Evolutionary conservation across 352 stramenopile species (phyloP), one percentile per base, ranked within the genome.

Genomic region (Phytopythium boreale): DNA sequence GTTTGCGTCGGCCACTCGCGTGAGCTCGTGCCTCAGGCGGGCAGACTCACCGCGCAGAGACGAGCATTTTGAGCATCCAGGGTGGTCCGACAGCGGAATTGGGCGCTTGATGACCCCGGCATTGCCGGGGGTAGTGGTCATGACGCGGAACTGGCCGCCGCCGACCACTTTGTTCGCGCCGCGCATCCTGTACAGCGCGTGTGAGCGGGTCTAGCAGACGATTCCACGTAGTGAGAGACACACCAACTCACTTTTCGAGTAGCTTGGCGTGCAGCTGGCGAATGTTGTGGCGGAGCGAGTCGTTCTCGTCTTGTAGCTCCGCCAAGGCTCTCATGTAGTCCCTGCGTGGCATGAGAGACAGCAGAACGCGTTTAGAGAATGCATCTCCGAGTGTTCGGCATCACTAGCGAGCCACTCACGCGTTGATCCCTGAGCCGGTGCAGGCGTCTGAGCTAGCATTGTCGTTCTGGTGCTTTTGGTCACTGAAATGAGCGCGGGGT

Each of bases 141-240:
- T 62, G 56, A 70, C 71, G 15, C 74, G 74, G 26, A 79, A 81
- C 62, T 81, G 74, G 0, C 74, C 71, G 7, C 74, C 74, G 22
- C 65, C 74, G 19, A 81, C 66, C 4, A 81, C 62, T 56, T 79
- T 81, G 22, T 63, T 77, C 15, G 68, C 68, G 3, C 74, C 74
- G 26, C 69, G 68, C 63, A 81, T 79, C 55, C 74, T 81, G 15
- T 10, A 58, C 20, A 52, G 6, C 29, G 29, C 44, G 7, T 41
- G 43, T 37, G 22, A 43, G 37, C 41, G 31, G 31, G n/a, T 44
- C 58, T 27, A 19, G 50, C 10, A 1, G 37, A 9, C 26, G 43
- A 15, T 6, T 24, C 29, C 29, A 34, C 29, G 17, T 24, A 58
- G 19, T 19, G 36, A 14, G 46, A 39, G 3, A 15, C 2, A 50